Evolutionary conservation across 2,329 filamentous ascomycete genomes (phyloP), one percentile per base, ranked within the genome.

Genomic region (Talaromyces sp.): DNA sequence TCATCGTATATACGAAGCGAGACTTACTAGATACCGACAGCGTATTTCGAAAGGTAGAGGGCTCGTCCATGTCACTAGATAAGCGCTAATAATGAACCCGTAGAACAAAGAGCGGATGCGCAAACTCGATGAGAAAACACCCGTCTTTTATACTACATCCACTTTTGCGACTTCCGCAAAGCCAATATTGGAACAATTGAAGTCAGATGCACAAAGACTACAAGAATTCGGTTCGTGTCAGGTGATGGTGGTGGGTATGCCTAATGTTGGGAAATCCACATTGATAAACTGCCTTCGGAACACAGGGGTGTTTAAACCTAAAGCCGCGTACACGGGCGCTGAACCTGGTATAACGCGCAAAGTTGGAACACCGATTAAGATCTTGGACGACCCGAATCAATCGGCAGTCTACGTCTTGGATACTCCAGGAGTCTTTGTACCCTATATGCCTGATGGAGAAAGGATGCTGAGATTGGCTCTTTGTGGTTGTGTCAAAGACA

Each of bases 401-500:
- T 75, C 84, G 52, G 89, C 88, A 51, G 88, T 96, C 5, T 96
- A 95, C 73, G 79, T 98, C 51, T 80, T 96, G 55, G 95, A 99
- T 76, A 97, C 94, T 0, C 95, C 95, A 0, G 95, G 95, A 55
- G 93, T 99, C 8, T 99, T 98, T 75, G 86, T 97, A 63, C 95
- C 95, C 0, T 96, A 96, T 73, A 89, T 98, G 31, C 85, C 89
- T 0, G 86, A 96, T 70, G 84, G 90, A 16, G 89, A 95, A 73
- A 86, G 88, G 53, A 99, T 99, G 95, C 81, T 99, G 65, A 98
- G 96, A 76, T 84, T 99, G n/a, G 89, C 93, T 1, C 84, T 98
- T 0, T 92, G 91, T 57, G 92, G 94, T 23, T 91, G 89, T 73
- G 92, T 99, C 60, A 96, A 96, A 74, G 92, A 96, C 73, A 90